A percentile compares a stretch with the other conserved stretches of the same genome.
Evolutionary conservation across 768 basidiomycete genomes (phyloP).

Genomic region (Piloderma croceum): DNA sequence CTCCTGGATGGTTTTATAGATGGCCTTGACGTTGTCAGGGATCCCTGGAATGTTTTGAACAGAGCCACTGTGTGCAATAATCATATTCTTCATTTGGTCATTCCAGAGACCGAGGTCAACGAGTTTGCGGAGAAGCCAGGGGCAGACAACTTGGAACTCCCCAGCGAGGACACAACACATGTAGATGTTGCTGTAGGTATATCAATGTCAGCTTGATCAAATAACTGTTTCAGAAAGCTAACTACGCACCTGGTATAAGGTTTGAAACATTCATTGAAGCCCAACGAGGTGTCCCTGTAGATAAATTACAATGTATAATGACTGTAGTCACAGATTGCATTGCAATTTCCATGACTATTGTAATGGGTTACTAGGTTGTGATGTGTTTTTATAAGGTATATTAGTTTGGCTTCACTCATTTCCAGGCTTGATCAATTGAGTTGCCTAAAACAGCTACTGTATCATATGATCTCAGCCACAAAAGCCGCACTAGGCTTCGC

Average conservation of each 20-base stretch:
- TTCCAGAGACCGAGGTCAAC: constrained; percentile 95
- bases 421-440: too few species aligned
- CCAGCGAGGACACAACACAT: constrained; percentile 98
- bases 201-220: constrained; percentile 9
- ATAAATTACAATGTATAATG: too few species aligned
- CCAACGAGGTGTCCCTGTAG: too few species aligned
- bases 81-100: constrained; percentile 98
- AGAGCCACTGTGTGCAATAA: constrained; percentile 93
- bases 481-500: too few species aligned
- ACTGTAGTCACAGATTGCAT: too few species aligned
- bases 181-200: constrained; percentile 84
- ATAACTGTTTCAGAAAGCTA: not conserved
- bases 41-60: constrained; percentile 84
- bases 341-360: too few species aligned
- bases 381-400: too few species aligned
- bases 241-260: constrained; percentile 84
- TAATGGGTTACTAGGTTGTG: too few species aligned
- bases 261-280: constrained; percentile 98
- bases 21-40: constrained; percentile 88
- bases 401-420: too few species aligned
- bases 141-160: constrained; percentile 99
- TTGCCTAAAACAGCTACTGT: too few species aligned
- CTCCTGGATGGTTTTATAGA: constrained; percentile 99
- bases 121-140: constrained; percentile 97
- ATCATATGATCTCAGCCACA: too few species aligned